phyloP scores from a whole-genome alignment of 2,329 filamentous ascomycete species.

The Fusarium beomiforme region DNA sequence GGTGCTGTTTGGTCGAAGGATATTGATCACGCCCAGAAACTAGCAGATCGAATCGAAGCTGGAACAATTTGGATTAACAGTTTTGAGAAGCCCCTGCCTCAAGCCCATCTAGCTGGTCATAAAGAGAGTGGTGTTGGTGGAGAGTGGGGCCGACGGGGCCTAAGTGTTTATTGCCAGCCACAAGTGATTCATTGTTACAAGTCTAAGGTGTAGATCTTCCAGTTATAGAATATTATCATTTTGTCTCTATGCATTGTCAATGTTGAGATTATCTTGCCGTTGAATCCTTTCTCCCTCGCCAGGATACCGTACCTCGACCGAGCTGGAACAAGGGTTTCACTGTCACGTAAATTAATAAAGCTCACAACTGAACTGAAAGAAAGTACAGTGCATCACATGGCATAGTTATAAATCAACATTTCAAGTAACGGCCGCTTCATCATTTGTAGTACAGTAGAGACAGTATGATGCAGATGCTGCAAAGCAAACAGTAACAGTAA shows the following conservation, averaged over 20 bases:
- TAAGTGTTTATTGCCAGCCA: slow-evolving; percentile 13
- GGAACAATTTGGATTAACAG: slow-evolving; percentile 69
- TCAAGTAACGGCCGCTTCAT: neutral
- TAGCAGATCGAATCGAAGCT: slow-evolving; percentile 63
- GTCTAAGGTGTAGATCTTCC: neutral
- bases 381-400: too few species aligned
- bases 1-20: slow-evolving; percentile 66
- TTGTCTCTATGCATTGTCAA: rapidly evolving
- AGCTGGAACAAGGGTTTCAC: too few species aligned
- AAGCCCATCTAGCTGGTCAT: slow-evolving; percentile 52
- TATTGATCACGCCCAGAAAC: slow-evolving; percentile 56
- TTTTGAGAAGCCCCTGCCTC: slow-evolving; percentile 52
- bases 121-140: slow-evolving; percentile 55
- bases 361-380: too few species aligned
- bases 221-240: rapidly evolving
- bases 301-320: too few species aligned
- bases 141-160: slow-evolving; percentile 52
- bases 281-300: neutral
- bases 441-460: neutral
- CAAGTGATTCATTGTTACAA: slow-evolving; percentile 14
- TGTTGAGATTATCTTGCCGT: too few species aligned
- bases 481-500: neutral
- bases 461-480: neutral
- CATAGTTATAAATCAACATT: neutral
- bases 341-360: too few species aligned